phyloP scores from a whole-genome alignment of 1,284 basidiomycete genomes.

The Sparassis latifolia region DNA sequence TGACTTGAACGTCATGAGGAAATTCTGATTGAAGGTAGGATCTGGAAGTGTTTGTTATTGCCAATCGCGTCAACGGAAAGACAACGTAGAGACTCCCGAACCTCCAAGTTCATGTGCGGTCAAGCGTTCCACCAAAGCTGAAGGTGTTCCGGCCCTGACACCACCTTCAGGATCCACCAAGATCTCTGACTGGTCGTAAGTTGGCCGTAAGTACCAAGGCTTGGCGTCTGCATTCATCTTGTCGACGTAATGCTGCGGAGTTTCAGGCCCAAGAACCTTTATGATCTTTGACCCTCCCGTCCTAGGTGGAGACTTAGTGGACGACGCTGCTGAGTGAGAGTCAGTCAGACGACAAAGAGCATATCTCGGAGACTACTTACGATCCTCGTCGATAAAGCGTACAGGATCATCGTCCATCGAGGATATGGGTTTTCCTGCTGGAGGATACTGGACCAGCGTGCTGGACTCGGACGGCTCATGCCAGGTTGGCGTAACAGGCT shows the following conservation, averaged over 20 bases:
- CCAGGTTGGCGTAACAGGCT: slow-evolving; percentile 25
- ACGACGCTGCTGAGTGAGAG: slow-evolving; percentile 10
- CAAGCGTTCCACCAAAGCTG: slow-evolving; percentile 82
- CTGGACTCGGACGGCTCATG: slow-evolving; percentile 15
- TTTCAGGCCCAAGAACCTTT: slow-evolving; percentile 74
- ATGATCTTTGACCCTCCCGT: slow-evolving; percentile 53
- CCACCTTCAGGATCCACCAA: slow-evolving; percentile 78
- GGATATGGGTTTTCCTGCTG: slow-evolving; percentile 11
- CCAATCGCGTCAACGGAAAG: not conserved
- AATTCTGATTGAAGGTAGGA: slow-evolving; percentile 82
- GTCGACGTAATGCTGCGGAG: slow-evolving; percentile 41
- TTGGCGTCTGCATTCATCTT: slow-evolving; percentile 49
- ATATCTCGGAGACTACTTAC: slow-evolving; percentile 20
- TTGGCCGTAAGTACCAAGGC: slow-evolving; percentile 84
- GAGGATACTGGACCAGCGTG: slow-evolving; percentile 14
- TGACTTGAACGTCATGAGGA: slow-evolving; percentile 96
- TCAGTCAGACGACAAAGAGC: not conserved
- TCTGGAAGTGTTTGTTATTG: slow-evolving; percentile 37
- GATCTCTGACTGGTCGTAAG: slow-evolving; percentile 78
- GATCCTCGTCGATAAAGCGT: slow-evolving; percentile 26
- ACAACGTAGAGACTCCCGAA: slow-evolving; percentile 21
- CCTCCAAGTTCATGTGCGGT: slow-evolving; percentile 86
- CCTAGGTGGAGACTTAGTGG: slow-evolving; percentile 28
- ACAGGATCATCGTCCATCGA: slow-evolving; percentile 21
- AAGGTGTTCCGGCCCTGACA: slow-evolving; percentile 83